Base-by-base conservation (phyloP, 495 filamentous ascomycete species). In the Podospora fimiseda region DNA sequence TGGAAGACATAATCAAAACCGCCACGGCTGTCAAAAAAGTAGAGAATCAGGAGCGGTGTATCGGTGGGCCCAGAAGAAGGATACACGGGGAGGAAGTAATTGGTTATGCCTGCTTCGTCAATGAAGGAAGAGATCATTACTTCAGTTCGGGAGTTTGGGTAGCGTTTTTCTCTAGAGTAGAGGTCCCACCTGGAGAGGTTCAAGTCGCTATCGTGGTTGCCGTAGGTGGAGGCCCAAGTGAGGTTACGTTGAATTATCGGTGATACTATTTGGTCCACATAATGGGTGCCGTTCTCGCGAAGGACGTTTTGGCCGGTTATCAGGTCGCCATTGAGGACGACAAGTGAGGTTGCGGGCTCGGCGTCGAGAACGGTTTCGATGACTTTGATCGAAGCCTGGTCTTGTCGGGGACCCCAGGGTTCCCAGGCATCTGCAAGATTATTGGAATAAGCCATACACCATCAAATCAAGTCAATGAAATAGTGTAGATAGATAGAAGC, bases 11-110 rank as follows among this genome's bases (percentile, higher is more conserved):
- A 75, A 81, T 21, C 68, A 57, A 71, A 72, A 0, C 87, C 86
- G 36, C 86, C 86, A 30, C 76, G 75, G 48, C 74, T 80, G 62
- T 90, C 87, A 59, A 90, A 89, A 70, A 89, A 89, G 83, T 84
- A 90, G 24, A 89, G 73, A 2, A 90, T n/a, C 20, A 46, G 19
- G 18, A n/a, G 13, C 20, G 21, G 14, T 20, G 14, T 44, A 6
- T 16, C 15, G 14, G 5, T 19, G 19, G 33, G 2, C 6, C 0
- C n/a, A 52, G 48, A 4, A 18, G 20, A 36, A n/a, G 20, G 50
- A 38, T 73, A 74, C 6, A 75, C 70, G 1, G 68, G 70, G 2
- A 89, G 66, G 54, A 81, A 87, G 59, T 89, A 89, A 56, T 90
- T 89, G 0, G 82, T 78, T 0, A 86, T 70, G n/a, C 86, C 87